These are phyloP conservation scores for Colletotrichum sp. DNA, from an alignment of 2,329 filamentous ascomycete species.

Conservation along the genomic window DNA sequence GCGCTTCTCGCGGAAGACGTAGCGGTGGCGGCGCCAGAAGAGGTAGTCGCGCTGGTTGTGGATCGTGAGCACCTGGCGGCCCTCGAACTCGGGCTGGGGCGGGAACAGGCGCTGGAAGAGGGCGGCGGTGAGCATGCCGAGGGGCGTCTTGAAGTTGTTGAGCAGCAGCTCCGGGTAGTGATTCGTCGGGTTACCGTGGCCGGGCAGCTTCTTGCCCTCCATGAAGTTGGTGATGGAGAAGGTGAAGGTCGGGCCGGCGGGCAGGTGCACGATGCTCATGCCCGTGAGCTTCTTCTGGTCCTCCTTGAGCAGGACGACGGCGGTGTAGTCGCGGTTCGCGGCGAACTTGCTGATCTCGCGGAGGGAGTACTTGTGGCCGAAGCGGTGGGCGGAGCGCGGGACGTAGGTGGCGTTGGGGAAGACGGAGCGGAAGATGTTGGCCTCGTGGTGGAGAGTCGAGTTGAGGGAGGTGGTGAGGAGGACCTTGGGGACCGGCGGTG, in stretches of 20 bases:
- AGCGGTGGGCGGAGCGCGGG: conserved; percentile 80
- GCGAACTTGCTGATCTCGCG: conserved; percentile 91
- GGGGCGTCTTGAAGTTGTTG: conserved; percentile 93
- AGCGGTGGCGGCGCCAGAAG: conserved; percentile 88
- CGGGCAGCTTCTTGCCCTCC: conserved; percentile 84
- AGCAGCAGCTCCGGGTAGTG: conserved; percentile 90
- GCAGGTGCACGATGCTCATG: conserved; percentile 83
- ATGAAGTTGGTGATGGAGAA: conserved; percentile 92
- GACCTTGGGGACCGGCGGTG: conserved; percentile 75
- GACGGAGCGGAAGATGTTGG: conserved; percentile 75
- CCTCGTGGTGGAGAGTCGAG: conserved; percentile 85
- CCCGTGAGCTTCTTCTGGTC: conserved; percentile 86
- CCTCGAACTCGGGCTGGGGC: conserved; percentile 79
- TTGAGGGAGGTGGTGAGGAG: conserved; percentile 92
- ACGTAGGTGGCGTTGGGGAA: conserved; percentile 92
- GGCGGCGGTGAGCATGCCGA: conserved; percentile 86
- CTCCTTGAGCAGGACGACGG: conserved; percentile 85
- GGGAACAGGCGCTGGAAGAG: conserved; percentile 79
- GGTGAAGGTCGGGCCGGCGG: conserved; percentile 87
- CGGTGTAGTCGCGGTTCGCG: conserved; percentile 79
- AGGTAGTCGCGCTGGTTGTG: conserved; percentile 98
- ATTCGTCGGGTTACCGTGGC: conserved; percentile 86
- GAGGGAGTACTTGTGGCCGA: conserved; percentile 89
- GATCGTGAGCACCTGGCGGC: conserved; percentile 87
- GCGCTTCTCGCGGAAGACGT: conserved; percentile 90